Percentiles rank a stretch among this genome's conserved stretches.
Evolutionary conservation across 257 asterid genomes (phyloP).

Genomic region (Solanum lignicaule): DNA sequence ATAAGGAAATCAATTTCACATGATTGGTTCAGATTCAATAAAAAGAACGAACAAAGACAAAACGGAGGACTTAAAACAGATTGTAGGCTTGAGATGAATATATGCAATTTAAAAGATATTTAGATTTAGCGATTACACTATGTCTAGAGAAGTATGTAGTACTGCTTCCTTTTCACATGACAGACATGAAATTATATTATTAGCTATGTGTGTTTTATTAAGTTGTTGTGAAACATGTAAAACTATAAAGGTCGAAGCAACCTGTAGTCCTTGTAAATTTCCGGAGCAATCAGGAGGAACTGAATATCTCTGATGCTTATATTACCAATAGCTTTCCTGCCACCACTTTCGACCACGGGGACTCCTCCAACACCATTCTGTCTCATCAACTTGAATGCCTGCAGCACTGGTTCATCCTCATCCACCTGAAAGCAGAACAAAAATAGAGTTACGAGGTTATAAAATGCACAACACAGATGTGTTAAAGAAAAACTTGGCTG

Average conservation of each 20-base stretch:
- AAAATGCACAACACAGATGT: background rate
- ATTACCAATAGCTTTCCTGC: constrained; percentile 74
- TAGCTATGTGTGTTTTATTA: background rate
- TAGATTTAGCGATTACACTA: background rate
- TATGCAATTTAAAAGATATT: background rate
- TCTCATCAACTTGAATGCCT: constrained; percentile 88
- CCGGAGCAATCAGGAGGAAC: constrained; percentile 89
- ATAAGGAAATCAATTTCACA: background rate
- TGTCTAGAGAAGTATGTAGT: background rate
- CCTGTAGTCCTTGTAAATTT: constrained; percentile 87
- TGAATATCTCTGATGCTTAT: constrained; percentile 96
- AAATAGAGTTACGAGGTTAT: background rate
- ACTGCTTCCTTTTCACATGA: background rate
- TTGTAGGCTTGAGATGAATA: background rate
- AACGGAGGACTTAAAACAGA: background rate
- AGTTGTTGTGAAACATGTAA: background rate
- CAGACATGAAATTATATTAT: background rate
- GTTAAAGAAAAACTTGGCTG: background rate
- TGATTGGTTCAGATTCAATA: background rate
- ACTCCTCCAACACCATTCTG: constrained; percentile 87
- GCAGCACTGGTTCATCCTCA: constrained; percentile 92
- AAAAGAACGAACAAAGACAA: background rate
- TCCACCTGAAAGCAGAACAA: constrained; percentile 31
- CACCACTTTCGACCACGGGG: constrained; percentile 73
- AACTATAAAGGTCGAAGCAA: constrained; percentile 1